These are phyloP conservation scores for Phyllachora maydis DNA, from an alignment of 2,329 filamentous ascomycete genomes.

Conservation along the genomic window DNA sequence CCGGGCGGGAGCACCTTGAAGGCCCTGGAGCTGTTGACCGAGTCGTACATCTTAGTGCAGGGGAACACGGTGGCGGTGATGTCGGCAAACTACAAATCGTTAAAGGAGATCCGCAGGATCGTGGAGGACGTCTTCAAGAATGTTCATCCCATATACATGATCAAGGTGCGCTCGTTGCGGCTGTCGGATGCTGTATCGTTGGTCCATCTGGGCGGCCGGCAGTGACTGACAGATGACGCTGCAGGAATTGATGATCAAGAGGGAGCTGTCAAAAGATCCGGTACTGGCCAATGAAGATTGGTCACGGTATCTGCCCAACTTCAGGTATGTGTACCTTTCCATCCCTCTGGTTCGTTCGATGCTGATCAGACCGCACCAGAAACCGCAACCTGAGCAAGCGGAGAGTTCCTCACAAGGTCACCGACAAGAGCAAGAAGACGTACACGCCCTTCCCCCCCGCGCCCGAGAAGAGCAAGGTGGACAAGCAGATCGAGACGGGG, in stretches of 20 bases:
- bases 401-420: conserved; percentile 63
- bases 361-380: conserved; percentile 72
- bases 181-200: too few relatives aligned
- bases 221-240: too few relatives aligned
- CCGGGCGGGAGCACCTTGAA: conserved; percentile 86
- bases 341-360: not conserved
- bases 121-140: conserved; percentile 96
- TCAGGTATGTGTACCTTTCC: not conserved
- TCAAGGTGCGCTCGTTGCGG: too few relatives aligned
- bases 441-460: conserved; percentile 96
- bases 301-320: conserved; percentile 87
- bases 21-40: conserved; percentile 76
- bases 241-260: conserved; percentile 65
- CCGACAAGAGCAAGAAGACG: conserved; percentile 79
- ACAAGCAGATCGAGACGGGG: conserved; percentile 91
- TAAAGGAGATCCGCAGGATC: too few relatives aligned
- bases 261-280: conserved; percentile 61
- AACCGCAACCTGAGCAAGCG: conserved; percentile 76
- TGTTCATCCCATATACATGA: conserved; percentile 87
- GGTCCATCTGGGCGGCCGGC: too few relatives aligned
- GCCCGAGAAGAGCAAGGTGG: conserved; percentile 97
- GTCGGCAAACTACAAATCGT: too few relatives aligned
- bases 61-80: conserved; percentile 95
- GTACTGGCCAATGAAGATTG: conserved; percentile 74
- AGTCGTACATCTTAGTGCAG: conserved; percentile 86